These are phyloP conservation scores for Xerocomellus dryophilus DNA, from an alignment of 768 basidiomycete species.

Conservation along the genomic window DNA sequence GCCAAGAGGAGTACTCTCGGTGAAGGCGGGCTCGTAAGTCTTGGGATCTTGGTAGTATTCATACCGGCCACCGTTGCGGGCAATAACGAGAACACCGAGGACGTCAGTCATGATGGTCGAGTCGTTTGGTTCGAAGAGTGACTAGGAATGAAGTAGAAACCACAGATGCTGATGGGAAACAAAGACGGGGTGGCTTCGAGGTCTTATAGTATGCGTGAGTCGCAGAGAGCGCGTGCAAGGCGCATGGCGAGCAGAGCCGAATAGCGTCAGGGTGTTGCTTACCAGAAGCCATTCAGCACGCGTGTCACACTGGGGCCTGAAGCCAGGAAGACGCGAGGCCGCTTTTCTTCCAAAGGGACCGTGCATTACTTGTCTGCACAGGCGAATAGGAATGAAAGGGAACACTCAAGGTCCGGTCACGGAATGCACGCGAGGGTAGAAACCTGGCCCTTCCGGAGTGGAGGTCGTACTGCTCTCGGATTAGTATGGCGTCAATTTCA, in stretches of 20 bases:
- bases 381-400: constrained; percentile 31
- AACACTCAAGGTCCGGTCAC: constrained; percentile 20
- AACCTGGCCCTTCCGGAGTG: constrained; percentile 17
- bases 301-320: constrained; percentile 24
- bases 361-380: constrained; percentile 28
- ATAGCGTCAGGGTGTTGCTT: constrained; percentile 21
- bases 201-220: constrained; percentile 25
- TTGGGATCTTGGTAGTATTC: constrained; percentile 69
- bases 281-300: constrained; percentile 22
- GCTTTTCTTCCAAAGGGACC: constrained; percentile 28
- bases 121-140: constrained; percentile 15
- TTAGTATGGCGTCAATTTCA: not conserved
- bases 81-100: constrained; percentile 73
- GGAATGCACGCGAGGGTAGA: constrained; percentile 5
- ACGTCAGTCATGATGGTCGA: constrained; percentile 43
- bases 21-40: constrained; percentile 58
- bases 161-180: constrained; percentile 16
- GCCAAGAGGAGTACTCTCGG: constrained; percentile 73
- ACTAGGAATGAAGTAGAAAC: constrained; percentile 17
- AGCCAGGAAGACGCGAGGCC: constrained; percentile 34
- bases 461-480: not conserved
- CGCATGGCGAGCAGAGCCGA: constrained; percentile 29
- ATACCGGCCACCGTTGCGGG: constrained; percentile 74
- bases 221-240: constrained; percentile 27
- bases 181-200: constrained; percentile 2